These are phyloP conservation scores for Beta corolliflora DNA, from an alignment of 179 eudicot species.

Conservation along the genomic window DNA sequence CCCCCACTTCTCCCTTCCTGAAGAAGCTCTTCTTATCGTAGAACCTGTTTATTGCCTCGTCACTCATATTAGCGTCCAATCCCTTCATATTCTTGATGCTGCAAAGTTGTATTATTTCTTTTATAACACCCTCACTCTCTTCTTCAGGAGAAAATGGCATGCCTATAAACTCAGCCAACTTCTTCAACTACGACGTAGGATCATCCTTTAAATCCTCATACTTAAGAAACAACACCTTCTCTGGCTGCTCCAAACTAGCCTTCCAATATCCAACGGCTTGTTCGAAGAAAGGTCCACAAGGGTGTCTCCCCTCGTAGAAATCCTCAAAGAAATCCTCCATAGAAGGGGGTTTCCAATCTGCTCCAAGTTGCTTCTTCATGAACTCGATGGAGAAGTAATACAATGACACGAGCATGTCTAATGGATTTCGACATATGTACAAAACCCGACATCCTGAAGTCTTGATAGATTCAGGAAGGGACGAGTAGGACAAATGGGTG, in stretches of 20 bases:
- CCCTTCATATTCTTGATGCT: slow-evolving; percentile 10
- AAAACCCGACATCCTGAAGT: slow-evolving; percentile 6
- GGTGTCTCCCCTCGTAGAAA: no score
- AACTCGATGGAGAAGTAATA: background rate
- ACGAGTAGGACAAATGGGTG: slow-evolving; percentile 15
- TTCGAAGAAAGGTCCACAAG: no score
- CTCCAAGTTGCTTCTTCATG: background rate
- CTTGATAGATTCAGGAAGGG: slow-evolving; percentile 14
- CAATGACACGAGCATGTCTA: slow-evolving; percentile 22
- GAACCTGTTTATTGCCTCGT: background rate
- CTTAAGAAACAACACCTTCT: slow-evolving; percentile 22
- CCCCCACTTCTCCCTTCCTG: slow-evolving; percentile 21
- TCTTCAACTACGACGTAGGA: background rate
- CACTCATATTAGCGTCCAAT: slow-evolving; percentile 21
- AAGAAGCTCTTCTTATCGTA: slow-evolving; percentile 15
- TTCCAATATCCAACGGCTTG: slow-evolving; percentile 5
- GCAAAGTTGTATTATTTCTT: slow-evolving; percentile 15
- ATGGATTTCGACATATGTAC: slow-evolving; percentile 20
- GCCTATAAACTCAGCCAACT: slow-evolving; percentile 17
- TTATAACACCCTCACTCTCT: slow-evolving; percentile 16
- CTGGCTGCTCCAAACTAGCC: background rate
- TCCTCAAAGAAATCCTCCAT: no score
- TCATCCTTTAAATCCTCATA: slow-evolving; percentile 19
- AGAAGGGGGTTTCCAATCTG: no score
- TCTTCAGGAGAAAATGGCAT: slow-evolving; percentile 11